Evolutionary conservation across 495 filamentous ascomycete genomes (phyloP).

Genomic region (Penicillium paradoxum): DNA sequence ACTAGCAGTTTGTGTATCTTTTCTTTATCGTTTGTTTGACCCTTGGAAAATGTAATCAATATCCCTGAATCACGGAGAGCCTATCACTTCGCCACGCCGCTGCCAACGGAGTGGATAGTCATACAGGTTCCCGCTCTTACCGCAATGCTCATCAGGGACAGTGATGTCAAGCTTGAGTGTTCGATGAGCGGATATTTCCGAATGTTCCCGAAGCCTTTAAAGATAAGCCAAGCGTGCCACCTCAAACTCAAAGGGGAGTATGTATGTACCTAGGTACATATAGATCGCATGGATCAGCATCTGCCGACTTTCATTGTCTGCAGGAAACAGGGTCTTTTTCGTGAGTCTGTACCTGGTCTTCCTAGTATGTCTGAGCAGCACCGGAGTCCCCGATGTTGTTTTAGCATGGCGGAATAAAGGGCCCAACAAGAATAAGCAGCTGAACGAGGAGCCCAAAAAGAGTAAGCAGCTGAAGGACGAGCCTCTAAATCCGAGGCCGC

Average conservation of each 20-base stretch:
- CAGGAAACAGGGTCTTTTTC: no score
- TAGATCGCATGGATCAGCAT: not conserved
- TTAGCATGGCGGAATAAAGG: no score
- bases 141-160: conserved; percentile 1
- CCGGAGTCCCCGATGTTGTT: no score
- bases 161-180: not conserved
- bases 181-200: conserved; percentile 10
- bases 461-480: no score
- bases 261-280: not conserved
- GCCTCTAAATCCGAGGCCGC: not conserved
- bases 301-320: no score
- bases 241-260: not conserved
- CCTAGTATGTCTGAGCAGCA: no score
- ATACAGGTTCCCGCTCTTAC: conserved; percentile 9
- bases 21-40: conserved; percentile 1
- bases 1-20: not conserved
- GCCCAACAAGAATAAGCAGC: no score
- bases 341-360: no score
- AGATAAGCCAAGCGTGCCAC: not conserved
- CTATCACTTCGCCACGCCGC: conserved; percentile 1
- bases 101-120: not conserved
- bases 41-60: not conserved
- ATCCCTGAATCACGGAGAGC: not conserved
- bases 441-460: no score
- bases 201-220: not conserved